A percentile compares a stretch with the other conserved stretches of the same genome.
Evolutionary conservation across 768 basidiomycete genomes (phyloP).

Genomic region (Hericium alpestre): DNA sequence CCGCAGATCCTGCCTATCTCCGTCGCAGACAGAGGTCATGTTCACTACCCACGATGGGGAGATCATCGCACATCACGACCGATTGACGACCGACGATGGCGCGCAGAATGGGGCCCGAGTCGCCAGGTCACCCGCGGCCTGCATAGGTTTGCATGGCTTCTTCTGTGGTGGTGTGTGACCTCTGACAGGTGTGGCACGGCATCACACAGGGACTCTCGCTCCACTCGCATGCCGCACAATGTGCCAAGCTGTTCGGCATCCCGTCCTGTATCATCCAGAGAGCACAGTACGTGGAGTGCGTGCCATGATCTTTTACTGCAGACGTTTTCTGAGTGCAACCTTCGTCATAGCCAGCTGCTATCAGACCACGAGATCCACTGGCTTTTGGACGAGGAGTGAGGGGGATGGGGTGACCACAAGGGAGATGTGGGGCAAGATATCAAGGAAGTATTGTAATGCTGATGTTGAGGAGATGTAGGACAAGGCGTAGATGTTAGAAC

Average conservation of each 20-base stretch:
- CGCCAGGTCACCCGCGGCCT: slow-evolving; percentile 32
- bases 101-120: slow-evolving; percentile 8
- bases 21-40: slow-evolving; percentile 85
- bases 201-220: slow-evolving; percentile 63
- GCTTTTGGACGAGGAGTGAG: slow-evolving; percentile 69
- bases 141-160: slow-evolving; percentile 45
- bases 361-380: slow-evolving; percentile 55
- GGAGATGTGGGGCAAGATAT: slow-evolving; percentile 65
- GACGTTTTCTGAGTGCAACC: too few relatives aligned
- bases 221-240: slow-evolving; percentile 76
- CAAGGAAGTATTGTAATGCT: too few relatives aligned
- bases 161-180: too few relatives aligned
- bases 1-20: too few relatives aligned
- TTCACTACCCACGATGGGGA: slow-evolving; percentile 49
- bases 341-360: slow-evolving; percentile 45
- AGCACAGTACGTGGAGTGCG: slow-evolving; percentile 70
- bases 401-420: slow-evolving; percentile 49
- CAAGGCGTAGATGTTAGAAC: too few relatives aligned
- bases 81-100: slow-evolving; percentile 16
- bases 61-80: too few relatives aligned
- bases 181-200: slow-evolving; percentile 26
- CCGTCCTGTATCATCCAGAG: slow-evolving; percentile 55
- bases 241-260: too few relatives aligned
- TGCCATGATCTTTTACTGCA: slow-evolving; percentile 29
- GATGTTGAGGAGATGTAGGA: too few relatives aligned